Evolutionary conservation across 331 rosid genomes (phyloP).

Genomic region (Malus hybrid): DNA sequence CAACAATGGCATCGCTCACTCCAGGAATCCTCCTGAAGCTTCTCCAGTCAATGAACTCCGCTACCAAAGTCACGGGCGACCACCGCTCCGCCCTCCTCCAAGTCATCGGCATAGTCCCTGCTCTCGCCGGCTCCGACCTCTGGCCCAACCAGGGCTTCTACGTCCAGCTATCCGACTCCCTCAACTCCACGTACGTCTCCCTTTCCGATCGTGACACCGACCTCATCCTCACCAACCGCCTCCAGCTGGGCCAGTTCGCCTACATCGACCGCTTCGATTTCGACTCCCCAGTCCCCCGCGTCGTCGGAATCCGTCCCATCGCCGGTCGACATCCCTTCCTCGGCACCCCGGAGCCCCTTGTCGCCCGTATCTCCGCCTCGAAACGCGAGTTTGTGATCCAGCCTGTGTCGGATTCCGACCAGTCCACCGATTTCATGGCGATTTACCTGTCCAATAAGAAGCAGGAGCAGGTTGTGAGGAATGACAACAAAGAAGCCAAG

Average conservation of each 20-base stretch:
- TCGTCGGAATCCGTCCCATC: constrained; percentile 62
- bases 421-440: constrained; percentile 52
- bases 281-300: constrained; percentile 67
- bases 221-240: constrained; percentile 78
- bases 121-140: constrained; percentile 77
- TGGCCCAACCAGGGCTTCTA: constrained; percentile 86
- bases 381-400: constrained; percentile 67
- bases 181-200: constrained; percentile 84
- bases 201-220: constrained; percentile 69
- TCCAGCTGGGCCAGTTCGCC: constrained; percentile 79
- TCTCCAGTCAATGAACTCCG: constrained; percentile 73
- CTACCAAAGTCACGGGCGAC: constrained; percentile 84
- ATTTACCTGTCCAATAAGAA: constrained; percentile 39
- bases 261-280: constrained; percentile 77
- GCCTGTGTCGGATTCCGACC: constrained; percentile 67
- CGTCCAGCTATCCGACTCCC: constrained; percentile 89
- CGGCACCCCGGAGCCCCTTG: constrained; percentile 63
- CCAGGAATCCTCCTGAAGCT: constrained; percentile 78
- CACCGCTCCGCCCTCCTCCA: constrained; percentile 95
- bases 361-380: constrained; percentile 51
- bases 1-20: constrained; percentile 68
- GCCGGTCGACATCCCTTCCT: constrained; percentile 69
- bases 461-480: constrained; percentile 2
- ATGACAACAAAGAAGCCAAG: constrained; percentile 20
- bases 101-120: constrained; percentile 83